phyloP scores from a whole-genome alignment of 1,284 basidiomycete genomes.

The Ceratobasidium sp. region DNA sequence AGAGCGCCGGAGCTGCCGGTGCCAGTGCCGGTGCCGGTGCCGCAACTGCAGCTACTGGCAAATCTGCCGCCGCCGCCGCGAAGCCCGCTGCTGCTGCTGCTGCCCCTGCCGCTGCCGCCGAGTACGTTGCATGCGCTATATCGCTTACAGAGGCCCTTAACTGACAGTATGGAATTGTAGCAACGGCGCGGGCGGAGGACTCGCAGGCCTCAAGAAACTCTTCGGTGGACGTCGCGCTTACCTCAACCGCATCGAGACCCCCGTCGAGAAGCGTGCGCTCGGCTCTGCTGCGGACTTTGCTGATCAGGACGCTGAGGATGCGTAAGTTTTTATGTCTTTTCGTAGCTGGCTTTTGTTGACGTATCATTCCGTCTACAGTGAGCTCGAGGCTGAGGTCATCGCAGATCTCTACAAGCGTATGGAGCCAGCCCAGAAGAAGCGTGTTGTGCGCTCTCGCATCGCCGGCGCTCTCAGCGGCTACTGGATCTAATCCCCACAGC shows the following conservation, averaged over 20 bases:
- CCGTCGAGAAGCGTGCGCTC: constrained; percentile 30
- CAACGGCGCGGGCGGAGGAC: constrained; percentile 4
- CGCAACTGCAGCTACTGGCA: neutral
- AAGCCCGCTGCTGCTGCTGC: neutral
- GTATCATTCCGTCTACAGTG: neutral
- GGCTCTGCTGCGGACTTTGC: constrained; percentile 23
- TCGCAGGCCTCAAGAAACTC: constrained; percentile 17
- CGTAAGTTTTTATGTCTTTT: constrained; percentile 8
- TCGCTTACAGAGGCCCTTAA: neutral
- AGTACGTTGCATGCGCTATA: neutral
- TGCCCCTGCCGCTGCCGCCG: constrained; percentile 15
- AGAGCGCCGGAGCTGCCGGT: neutral
- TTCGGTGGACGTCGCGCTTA: constrained; percentile 19
- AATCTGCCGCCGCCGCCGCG: neutral
- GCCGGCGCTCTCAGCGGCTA: constrained; percentile 40
- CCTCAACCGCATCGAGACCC: constrained; percentile 11
- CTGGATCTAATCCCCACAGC: constrained; percentile 23
- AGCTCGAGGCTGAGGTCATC: constrained; percentile 40
- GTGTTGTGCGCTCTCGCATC: constrained; percentile 30
- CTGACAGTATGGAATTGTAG: neutral
- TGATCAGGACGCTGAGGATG: constrained; percentile 33
- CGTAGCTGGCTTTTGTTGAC: neutral
- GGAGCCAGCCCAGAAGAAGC: constrained; percentile 31
- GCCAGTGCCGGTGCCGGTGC: neutral
- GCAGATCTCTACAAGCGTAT: constrained; percentile 34